Percentiles rank a stretch among this genome's conserved stretches.
These are phyloP conservation scores for Aciculosporium take DNA, from an alignment of 2,329 filamentous ascomycete genomes.

Conservation along the genomic window DNA sequence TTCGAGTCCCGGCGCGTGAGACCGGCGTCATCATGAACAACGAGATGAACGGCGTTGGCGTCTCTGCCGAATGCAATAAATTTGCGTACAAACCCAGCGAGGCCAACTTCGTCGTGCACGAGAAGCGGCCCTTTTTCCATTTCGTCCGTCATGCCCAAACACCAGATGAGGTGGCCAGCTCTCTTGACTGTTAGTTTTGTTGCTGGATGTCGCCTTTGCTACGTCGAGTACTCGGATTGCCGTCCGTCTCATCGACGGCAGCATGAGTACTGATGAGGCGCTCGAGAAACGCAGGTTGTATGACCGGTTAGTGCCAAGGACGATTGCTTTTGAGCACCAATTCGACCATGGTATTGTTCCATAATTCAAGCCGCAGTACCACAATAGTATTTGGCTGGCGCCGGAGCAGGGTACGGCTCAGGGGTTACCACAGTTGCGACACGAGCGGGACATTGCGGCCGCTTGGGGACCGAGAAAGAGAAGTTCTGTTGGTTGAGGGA, in stretches of 20 bases:
- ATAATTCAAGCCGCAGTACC: conserved; percentile 50
- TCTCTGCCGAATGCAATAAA: conserved; percentile 53
- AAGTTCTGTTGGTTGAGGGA: conserved; percentile 60
- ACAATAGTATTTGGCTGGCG: conserved; percentile 61
- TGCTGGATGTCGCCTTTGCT: conserved; percentile 73
- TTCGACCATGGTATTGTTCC: conserved; percentile 58
- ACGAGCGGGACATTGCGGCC: conserved; percentile 55
- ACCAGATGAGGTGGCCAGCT: conserved; percentile 51
- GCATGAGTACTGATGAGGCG: conserved; percentile 45
- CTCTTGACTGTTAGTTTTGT: conserved; percentile 61
- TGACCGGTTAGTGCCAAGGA: conserved; percentile 65
- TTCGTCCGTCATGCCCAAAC: conserved; percentile 64
- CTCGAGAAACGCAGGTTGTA: conserved; percentile 59
- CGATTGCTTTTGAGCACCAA: conserved; percentile 53
- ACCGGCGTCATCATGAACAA: conserved; percentile 63
- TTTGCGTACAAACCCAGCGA: conserved; percentile 67
- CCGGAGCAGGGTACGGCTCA: conserved; percentile 58
- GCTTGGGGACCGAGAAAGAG: conserved; percentile 69
- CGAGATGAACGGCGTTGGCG: conserved; percentile 60
- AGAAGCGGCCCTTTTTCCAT: conserved; percentile 72
- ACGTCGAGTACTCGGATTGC: conserved; percentile 68
- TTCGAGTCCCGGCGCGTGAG: conserved; percentile 65
- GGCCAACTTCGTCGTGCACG: conserved; percentile 60
- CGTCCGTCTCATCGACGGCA: conserved; percentile 57
- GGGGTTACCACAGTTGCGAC: conserved; percentile 47